Percentiles rank a stretch among this genome's conserved stretches.
phyloP scores from a whole-genome alignment of 495 filamentous ascomycete species.

The Podospora comata region DNA sequence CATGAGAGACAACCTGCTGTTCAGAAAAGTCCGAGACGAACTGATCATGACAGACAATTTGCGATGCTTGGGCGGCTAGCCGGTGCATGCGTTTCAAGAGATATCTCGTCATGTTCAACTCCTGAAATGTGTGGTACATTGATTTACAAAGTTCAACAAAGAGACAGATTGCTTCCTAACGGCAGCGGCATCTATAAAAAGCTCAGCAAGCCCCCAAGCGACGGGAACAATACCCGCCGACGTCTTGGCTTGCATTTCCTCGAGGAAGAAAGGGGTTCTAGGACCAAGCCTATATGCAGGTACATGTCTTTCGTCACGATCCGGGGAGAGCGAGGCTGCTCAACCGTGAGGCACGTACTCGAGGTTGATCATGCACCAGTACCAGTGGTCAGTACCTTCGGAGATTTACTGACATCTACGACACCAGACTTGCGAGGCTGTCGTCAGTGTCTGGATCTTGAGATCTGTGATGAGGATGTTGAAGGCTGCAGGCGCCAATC shows the following conservation, averaged over 20 bases:
- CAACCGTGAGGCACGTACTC: not conserved
- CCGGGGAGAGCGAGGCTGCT: too few relatives aligned
- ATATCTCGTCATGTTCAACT: too few relatives aligned
- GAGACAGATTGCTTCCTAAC: too few relatives aligned
- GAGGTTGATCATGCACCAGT: not conserved
- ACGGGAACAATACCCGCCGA: not conserved
- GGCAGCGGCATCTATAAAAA: not conserved
- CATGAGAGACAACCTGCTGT: too few relatives aligned
- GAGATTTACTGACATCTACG: not conserved
- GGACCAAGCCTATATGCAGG: not conserved
- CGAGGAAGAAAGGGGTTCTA: not conserved
- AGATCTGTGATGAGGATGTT: not conserved
- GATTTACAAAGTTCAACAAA: too few relatives aligned
- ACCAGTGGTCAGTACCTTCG: not conserved
- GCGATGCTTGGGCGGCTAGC: too few relatives aligned
- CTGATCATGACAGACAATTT: too few relatives aligned
- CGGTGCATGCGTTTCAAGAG: too few relatives aligned
- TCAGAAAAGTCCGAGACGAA: too few relatives aligned
- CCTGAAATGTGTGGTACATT: too few relatives aligned
- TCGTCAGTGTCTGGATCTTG: not conserved
- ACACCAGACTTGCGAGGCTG: not conserved
- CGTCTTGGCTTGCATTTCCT: not conserved
- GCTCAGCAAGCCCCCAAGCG: not conserved
- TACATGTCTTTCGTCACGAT: not conserved
- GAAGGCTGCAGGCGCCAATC: not conserved